phyloP scores from a whole-genome alignment of 805 yeast species.

The Cyberlindnera subsufficiens region DNA sequence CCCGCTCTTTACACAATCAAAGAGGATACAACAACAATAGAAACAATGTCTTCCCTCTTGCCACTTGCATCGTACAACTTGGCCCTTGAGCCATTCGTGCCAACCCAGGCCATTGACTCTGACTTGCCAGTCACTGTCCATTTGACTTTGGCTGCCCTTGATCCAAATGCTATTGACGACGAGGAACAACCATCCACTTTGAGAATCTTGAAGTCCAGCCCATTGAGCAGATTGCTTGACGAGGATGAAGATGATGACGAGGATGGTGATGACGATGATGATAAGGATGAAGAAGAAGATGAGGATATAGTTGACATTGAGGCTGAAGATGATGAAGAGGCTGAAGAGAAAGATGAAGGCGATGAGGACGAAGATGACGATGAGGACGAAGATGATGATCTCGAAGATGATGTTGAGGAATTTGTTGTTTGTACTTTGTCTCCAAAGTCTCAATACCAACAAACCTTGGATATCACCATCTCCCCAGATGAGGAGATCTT shows the following conservation, averaged over 20 bases:
- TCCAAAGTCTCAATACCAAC: slow-evolving; percentile 82
- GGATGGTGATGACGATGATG: too few species aligned
- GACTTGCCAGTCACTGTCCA: slow-evolving; percentile 88
- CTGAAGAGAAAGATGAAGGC: slow-evolving; percentile 41
- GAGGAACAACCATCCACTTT: slow-evolving; percentile 81
- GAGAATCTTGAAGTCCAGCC: slow-evolving; percentile 66
- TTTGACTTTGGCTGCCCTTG: slow-evolving; percentile 91
- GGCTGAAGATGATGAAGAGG: slow-evolving; percentile 39
- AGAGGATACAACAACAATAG: background rate
- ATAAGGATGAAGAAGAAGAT: slow-evolving; percentile 41
- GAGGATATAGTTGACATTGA: slow-evolving; percentile 38
- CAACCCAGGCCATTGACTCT: slow-evolving; percentile 80
- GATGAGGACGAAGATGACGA: slow-evolving; percentile 36
- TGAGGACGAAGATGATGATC: slow-evolving; percentile 34
- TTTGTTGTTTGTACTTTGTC: slow-evolving; percentile 84
- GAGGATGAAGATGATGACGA: slow-evolving; percentile 38
- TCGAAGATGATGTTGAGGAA: slow-evolving; percentile 70
- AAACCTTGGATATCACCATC: slow-evolving; percentile 83
- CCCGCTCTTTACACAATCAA: slow-evolving; percentile 1
- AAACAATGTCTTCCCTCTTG: slow-evolving; percentile 58
- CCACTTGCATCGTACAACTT: slow-evolving; percentile 87
- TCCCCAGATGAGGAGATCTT: slow-evolving; percentile 90
- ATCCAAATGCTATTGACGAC: slow-evolving; percentile 81
- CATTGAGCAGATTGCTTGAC: slow-evolving; percentile 42
- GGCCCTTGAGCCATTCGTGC: slow-evolving; percentile 80